These are phyloP conservation scores for Lavandula angustifolia DNA, from an alignment of 257 asterid genomes.

Conservation along the genomic window DNA sequence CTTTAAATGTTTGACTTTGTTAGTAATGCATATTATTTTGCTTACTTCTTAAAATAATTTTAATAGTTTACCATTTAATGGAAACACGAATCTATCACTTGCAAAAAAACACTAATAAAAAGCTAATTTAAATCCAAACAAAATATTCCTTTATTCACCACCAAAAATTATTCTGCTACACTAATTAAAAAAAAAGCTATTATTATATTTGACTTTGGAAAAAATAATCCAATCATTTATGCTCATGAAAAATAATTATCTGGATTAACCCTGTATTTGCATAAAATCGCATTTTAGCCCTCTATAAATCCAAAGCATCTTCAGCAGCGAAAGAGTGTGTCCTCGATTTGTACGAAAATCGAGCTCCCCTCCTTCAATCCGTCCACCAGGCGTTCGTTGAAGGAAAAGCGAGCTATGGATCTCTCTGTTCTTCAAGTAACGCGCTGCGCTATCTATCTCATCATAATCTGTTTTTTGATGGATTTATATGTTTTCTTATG, in stretches of 20 bases:
- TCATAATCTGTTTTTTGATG: background rate
- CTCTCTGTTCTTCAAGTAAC: constrained; percentile 49
- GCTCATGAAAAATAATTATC: background rate
- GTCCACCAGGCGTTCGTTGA: constrained; percentile 15
- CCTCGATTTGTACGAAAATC: constrained; percentile 33
- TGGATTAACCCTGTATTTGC: constrained; percentile 6
- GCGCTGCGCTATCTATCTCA: constrained; percentile 13
- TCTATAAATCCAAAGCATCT: constrained; percentile 13
- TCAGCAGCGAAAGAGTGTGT: constrained; percentile 25
- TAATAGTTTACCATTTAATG: background rate
- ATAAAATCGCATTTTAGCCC: constrained; percentile 28
- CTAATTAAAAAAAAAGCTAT: background rate
- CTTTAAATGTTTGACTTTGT: constrained; percentile 16
- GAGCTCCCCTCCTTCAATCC: constrained; percentile 24
- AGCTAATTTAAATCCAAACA: no score
- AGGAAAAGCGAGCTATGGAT: constrained; percentile 34
- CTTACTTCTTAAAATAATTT: background rate
- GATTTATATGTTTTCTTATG: constrained; percentile 3
- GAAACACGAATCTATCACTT: background rate
- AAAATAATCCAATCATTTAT: no score
- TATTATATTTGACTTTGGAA: no score
- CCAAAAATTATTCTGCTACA: background rate
- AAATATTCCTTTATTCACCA: background rate
- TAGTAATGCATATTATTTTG: background rate
- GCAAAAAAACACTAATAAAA: background rate